phyloP scores from a whole-genome alignment of 768 basidiomycete genomes.

The Hypholoma fasciculare region DNA sequence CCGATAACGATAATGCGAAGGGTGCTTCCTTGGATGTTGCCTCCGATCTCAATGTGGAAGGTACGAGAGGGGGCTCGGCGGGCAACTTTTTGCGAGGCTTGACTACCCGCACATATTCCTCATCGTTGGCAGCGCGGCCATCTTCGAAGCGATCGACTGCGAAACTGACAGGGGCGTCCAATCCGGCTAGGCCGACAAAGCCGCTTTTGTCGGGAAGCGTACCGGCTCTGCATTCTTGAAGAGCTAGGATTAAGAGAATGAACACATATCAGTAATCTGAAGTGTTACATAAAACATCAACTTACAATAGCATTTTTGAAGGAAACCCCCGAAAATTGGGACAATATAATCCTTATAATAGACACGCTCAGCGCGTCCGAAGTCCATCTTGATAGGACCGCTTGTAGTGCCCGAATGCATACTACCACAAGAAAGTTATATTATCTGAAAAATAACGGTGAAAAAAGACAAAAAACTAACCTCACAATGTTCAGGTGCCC shows the following conservation, averaged over 20 bases:
- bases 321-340: conserved; percentile 16
- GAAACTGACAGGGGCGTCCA: too few relatives aligned
- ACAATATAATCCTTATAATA: conserved; percentile 11
- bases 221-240: conserved; percentile 10
- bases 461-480: neutral
- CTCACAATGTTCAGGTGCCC: conserved; percentile 12
- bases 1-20: too few relatives aligned
- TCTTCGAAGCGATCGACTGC: neutral
- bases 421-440: too few relatives aligned
- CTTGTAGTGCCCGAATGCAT: conserved; percentile 18
- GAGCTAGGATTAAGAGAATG: conserved; percentile 2
- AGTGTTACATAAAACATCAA: neutral
- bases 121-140: neutral
- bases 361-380: conserved; percentile 11
- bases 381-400: conserved; percentile 17
- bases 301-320: conserved; percentile 17
- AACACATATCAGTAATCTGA: too few relatives aligned
- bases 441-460: neutral
- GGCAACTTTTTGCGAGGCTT: too few relatives aligned
- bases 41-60: too few relatives aligned
- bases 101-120: too few relatives aligned
- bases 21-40: too few relatives aligned
- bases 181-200: neutral
- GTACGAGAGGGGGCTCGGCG: too few relatives aligned
- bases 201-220: conserved; percentile 8